These are phyloP conservation scores for Microcos paniculata DNA, from an alignment of 345 rosid species.

Conservation along the genomic window DNA sequence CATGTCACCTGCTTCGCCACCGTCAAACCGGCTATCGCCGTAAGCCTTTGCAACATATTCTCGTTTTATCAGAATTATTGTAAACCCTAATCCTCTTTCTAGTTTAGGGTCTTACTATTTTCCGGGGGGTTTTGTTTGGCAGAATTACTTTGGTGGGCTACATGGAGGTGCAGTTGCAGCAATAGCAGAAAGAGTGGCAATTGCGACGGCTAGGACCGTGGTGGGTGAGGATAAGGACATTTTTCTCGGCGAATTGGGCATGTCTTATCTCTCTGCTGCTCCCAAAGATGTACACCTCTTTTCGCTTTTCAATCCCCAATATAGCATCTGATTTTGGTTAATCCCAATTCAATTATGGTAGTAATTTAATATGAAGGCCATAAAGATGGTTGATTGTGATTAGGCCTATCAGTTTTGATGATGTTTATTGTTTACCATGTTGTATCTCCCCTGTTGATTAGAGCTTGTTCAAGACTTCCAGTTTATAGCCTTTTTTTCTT, in stretches of 20 bases:
- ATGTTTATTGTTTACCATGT: too few relatives aligned
- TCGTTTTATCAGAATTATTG: background rate
- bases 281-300: constrained; percentile 25
- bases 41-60: constrained; percentile 21
- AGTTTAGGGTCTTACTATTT: background rate
- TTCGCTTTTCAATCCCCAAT: background rate
- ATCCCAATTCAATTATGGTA: background rate
- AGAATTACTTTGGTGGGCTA: constrained; percentile 53
- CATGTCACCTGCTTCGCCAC: constrained; percentile 52
- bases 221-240: constrained; percentile 52
- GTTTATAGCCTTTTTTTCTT: too few relatives aligned
- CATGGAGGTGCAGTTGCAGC: constrained; percentile 81
- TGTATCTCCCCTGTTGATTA: too few relatives aligned
- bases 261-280: constrained; percentile 66
- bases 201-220: constrained; percentile 64
- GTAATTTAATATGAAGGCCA: background rate
- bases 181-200: constrained; percentile 58
- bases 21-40: constrained; percentile 48
- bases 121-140: background rate
- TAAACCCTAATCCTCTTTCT: background rate
- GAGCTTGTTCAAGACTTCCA: too few relatives aligned
- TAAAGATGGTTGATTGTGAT: background rate
- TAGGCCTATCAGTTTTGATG: background rate
- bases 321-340: background rate
- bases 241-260: constrained; percentile 69